Base-by-base conservation (phyloP, 1,284 basidiomycete species). In the Puccinia hordei region DNA sequence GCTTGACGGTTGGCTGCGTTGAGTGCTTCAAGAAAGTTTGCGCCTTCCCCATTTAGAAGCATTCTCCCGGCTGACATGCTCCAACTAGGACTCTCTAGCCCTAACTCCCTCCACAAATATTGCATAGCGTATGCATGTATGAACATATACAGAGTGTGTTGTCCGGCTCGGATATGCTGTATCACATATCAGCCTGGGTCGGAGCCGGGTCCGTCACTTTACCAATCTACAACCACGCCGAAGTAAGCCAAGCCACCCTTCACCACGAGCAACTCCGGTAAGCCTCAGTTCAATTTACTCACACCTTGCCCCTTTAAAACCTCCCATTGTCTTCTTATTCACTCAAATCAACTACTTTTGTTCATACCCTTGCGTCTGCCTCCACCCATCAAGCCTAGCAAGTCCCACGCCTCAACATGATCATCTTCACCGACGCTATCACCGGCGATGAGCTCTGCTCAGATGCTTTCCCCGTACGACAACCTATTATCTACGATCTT, bases 391-490 rank as follows among this genome's bases (percentile, higher is more conserved):
- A 53, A 51, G 30, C 12, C 49, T 13, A 72, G 13, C 27, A 19
- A 30, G n/a, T 33, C 27, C 8, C 13, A 24, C 57, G 57, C 13
- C 17, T 59, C 27, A 77, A 27, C 49, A 79, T 79, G 76, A 69
- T 79, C 38, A 79, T 79, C 57, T 79, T 57, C 65, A 79, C 76
- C 78, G 88, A 88, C 85, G 85, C 93, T 82, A 65, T 98, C 81
- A 88, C 90, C 82, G 90, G 87, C 82, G 95, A 98, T 86, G 96
- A 99, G 89, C 92, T 99, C 90, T 90, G 93, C 90, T 94, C 94
- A 65, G 94, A 96, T 88, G 94, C 95, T 83, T 98, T 92, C 89
- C 90, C 91, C 66, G 73, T 92, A 92, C 27, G 63, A 82, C 35
- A 38, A 55, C 38, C 66, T 66, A 66, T 33, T 66, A 15, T 27